These are phyloP conservation scores for Hippophae gyantsensis DNA, from an alignment of 306 rosid genomes.

Conservation along the genomic window DNA sequence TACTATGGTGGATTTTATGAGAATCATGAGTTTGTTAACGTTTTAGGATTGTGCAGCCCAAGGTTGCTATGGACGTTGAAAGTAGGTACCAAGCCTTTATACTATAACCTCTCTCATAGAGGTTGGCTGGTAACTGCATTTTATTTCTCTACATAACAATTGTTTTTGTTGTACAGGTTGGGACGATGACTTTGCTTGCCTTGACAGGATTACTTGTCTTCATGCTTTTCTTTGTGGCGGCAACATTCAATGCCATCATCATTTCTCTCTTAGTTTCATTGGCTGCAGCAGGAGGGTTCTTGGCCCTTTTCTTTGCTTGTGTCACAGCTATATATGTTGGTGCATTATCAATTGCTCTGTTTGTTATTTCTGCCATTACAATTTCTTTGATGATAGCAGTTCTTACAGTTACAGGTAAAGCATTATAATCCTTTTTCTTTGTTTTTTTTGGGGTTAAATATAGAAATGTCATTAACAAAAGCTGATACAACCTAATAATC, in stretches of 20 bases:
- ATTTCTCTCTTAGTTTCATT: constrained; percentile 62
- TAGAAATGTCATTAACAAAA: too few species aligned
- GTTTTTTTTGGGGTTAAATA: too few species aligned
- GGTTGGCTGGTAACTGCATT: too few species aligned
- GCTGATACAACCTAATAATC: too few species aligned
- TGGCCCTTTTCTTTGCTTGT: constrained; percentile 75
- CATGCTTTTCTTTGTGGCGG: constrained; percentile 72
- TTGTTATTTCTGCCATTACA: constrained; percentile 49
- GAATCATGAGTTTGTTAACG: too few species aligned
- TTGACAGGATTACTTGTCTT: constrained; percentile 75
- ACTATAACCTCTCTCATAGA: not conserved
- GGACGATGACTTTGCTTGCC: constrained; percentile 46
- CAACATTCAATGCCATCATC: constrained; percentile 67
- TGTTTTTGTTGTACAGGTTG: constrained; percentile 50
- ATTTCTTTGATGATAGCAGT: constrained; percentile 52
- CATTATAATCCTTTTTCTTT: constrained; percentile 1
- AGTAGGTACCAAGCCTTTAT: too few species aligned
- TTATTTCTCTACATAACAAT: too few species aligned
- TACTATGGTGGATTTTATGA: too few species aligned
- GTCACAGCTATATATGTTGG: constrained; percentile 65
- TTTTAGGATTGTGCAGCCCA: too few species aligned
- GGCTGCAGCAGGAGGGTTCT: constrained; percentile 94
- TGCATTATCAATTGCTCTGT: constrained; percentile 63
- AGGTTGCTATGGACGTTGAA: too few species aligned
- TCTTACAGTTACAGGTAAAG: constrained; percentile 61